Conservation (phyloP, 2,329 filamentous ascomycete genomes). For the Penicillium digitatum region DNA sequence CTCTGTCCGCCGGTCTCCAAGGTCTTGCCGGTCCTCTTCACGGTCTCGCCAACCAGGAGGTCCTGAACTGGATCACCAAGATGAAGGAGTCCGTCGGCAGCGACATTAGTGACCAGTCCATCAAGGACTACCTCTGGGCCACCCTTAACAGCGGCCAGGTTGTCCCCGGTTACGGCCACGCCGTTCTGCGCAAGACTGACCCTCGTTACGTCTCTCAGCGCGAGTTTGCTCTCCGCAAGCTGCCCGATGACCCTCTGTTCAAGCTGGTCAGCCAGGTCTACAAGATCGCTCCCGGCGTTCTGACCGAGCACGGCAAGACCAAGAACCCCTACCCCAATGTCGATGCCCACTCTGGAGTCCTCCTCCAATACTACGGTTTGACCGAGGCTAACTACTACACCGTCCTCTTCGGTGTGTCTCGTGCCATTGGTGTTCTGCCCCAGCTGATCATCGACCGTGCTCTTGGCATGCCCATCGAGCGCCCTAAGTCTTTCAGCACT, state of each 20-base stretch:
- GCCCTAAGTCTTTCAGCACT: constrained; percentile 98
- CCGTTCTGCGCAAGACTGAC: constrained; percentile 98
- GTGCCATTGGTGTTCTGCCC: constrained; percentile 95
- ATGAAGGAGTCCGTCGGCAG: constrained; percentile 95
- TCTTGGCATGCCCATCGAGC: constrained; percentile 92
- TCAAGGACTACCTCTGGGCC: constrained; percentile 98
- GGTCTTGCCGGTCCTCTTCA: constrained; percentile 97
- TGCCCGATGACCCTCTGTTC: constrained; percentile 98
- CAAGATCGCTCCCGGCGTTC: constrained; percentile 97
- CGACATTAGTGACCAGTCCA: constrained; percentile 91
- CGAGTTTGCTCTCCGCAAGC: constrained; percentile 89
- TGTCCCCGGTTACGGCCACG: constrained; percentile 96
- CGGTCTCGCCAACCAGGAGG: constrained; percentile 99
- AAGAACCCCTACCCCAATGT: constrained; percentile 99
- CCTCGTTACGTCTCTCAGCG: constrained; percentile 98
- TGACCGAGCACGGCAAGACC: constrained; percentile 99
- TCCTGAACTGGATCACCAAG: constrained; percentile 97
- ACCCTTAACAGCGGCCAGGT: constrained; percentile 95
- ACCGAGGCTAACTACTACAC: constrained; percentile 99
- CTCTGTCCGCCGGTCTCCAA: constrained; percentile 92
- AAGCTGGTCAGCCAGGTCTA: constrained; percentile 99
- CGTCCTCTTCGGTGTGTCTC: constrained; percentile 96
- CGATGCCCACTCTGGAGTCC: constrained; percentile 96
- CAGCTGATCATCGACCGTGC: constrained; percentile 99
- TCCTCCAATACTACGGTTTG: constrained; percentile 98